Conservation (phyloP, 75 land plant genomes). For the Picea sitchensis region DNA sequence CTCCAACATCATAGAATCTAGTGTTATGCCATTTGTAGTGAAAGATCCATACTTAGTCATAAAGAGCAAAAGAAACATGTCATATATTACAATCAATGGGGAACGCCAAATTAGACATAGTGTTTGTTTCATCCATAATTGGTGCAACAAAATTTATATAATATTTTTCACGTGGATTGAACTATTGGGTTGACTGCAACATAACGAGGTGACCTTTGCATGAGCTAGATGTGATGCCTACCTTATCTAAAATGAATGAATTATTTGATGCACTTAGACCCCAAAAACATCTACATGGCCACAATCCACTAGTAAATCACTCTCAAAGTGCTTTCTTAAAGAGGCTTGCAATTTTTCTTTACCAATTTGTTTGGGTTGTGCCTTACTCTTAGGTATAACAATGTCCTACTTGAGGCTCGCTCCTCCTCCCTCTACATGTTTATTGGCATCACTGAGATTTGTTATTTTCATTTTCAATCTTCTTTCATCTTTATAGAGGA, state of each 20-base stretch:
- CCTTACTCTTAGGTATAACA: background rate
- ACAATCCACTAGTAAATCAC: no score
- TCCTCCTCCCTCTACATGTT: no score
- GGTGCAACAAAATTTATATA: background rate
- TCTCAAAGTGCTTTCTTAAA: background rate
- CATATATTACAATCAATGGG: background rate
- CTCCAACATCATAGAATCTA: background rate
- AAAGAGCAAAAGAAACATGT: background rate
- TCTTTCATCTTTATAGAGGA: background rate
- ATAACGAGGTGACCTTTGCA: background rate
- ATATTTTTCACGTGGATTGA: slow-evolving; percentile 5
- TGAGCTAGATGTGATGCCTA: background rate
- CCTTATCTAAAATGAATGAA: slow-evolving; percentile 1
- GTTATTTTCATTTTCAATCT: background rate
- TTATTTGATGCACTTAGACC: background rate
- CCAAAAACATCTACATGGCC: background rate
- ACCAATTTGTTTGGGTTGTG: background rate
- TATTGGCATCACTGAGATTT: background rate
- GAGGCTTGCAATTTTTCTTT: background rate
- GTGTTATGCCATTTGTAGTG: background rate
- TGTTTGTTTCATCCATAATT: background rate
- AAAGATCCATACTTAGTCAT: background rate
- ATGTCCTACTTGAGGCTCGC: background rate
- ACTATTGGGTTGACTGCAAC: background rate
- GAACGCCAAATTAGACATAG: background rate